Evolutionary conservation across 495 filamentous ascomycete genomes (phyloP).

Genomic region (Penicillium lividum): DNA sequence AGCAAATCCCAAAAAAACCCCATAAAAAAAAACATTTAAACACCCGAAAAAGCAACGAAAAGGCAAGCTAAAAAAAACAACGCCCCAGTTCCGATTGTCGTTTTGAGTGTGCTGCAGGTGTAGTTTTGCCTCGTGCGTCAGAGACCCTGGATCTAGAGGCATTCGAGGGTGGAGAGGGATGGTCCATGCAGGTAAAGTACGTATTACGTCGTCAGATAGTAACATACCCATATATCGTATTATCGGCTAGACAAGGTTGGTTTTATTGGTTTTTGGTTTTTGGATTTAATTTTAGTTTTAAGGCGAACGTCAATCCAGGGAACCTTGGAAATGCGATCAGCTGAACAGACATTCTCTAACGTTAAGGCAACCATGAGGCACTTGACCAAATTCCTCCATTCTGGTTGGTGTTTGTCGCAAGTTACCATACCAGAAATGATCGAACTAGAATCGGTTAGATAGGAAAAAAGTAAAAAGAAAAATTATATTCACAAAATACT

Average conservation of each 20-base stretch:
- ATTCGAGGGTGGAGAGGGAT: slow-evolving; percentile 28
- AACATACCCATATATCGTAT: not conserved
- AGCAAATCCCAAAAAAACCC: slow-evolving; percentile 6
- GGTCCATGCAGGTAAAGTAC: slow-evolving; percentile 26
- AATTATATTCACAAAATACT: not conserved
- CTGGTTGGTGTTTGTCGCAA: not conserved
- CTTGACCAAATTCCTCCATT: not conserved
- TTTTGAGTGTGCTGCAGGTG: slow-evolving; percentile 39
- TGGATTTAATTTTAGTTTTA: not conserved
- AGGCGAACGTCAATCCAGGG: not conserved
- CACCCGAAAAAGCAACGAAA: slow-evolving; percentile 16
- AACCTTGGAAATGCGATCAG: not conserved
- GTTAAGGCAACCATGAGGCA: slow-evolving; percentile 8
- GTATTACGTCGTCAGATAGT: slow-evolving; percentile 7
- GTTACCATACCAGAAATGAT: not conserved
- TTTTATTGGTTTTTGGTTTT: not conserved
- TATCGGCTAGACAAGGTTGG: too few relatives aligned
- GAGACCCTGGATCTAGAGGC: slow-evolving; percentile 35
- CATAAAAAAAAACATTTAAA: slow-evolving; percentile 19
- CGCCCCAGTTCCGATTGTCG: slow-evolving; percentile 27
- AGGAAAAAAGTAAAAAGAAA: not conserved
- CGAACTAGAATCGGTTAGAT: not conserved
- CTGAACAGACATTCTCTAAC: not conserved
- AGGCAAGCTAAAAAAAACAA: slow-evolving; percentile 7
- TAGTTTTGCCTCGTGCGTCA: slow-evolving; percentile 40